A percentile compares a stretch with the other conserved stretches of the same genome.
Conservation (phyloP, 1,284 basidiomycete species). For the Ceratobasidium sp. region DNA sequence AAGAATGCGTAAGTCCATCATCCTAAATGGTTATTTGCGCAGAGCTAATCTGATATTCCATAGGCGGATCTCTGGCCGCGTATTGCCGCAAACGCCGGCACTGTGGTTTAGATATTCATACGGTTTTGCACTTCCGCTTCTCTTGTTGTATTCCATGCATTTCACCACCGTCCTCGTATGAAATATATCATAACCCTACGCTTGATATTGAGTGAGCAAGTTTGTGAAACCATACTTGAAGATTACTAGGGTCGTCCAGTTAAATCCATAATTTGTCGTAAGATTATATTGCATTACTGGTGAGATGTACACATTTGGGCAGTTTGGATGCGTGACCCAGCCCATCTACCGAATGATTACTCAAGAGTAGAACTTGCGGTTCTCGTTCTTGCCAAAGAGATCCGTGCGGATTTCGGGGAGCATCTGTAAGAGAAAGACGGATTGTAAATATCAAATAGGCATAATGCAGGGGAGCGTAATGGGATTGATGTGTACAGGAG, state of each 20-base stretch:
- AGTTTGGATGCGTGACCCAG: neutral
- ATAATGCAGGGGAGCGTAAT: neutral
- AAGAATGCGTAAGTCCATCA: constrained; percentile 83
- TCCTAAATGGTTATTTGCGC: constrained; percentile 49
- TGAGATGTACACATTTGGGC: constrained; percentile 28
- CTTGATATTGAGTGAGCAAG: constrained; percentile 8
- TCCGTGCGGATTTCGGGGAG: constrained; percentile 88
- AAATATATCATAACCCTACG: constrained; percentile 27
- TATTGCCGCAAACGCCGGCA: constrained; percentile 98
- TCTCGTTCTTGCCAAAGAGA: constrained; percentile 85
- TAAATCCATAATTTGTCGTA: constrained; percentile 6
- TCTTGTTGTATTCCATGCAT: constrained; percentile 46
- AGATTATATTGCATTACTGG: constrained; percentile 26
- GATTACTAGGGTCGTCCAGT: neutral
- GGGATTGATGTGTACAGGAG: neutral
- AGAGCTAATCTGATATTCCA: constrained; percentile 49
- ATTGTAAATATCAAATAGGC: neutral
- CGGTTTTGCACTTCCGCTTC: constrained; percentile 5
- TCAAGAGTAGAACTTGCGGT: constrained; percentile 81
- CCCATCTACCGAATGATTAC: neutral
- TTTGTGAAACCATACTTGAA: too few species aligned
- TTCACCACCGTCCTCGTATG: constrained; percentile 30
- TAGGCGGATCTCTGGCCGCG: constrained; percentile 99
- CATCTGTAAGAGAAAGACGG: constrained; percentile 66
- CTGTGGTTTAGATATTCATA: constrained; percentile 76